Conservation (phyloP, 352 stramenopile genomes). For the Globisporangium perplexum region DNA sequence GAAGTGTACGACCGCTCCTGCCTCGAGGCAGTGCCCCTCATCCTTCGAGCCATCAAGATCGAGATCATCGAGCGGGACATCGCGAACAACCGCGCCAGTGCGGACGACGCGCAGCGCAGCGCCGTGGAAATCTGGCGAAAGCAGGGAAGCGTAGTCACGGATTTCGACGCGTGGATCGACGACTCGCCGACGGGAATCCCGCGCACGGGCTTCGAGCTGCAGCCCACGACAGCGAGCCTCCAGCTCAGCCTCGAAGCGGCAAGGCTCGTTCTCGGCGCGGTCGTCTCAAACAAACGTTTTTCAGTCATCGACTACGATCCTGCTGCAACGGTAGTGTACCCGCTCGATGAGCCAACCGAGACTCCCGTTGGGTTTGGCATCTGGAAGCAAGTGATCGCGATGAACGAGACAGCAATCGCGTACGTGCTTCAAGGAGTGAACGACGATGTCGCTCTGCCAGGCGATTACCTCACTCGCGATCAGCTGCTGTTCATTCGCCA, state of each 20-base stretch:
- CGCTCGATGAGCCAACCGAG: slow-evolving; percentile 18
- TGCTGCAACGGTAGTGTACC: slow-evolving; percentile 14
- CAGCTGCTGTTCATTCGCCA: slow-evolving; percentile 55
- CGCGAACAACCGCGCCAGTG: slow-evolving; percentile 23
- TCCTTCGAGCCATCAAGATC: slow-evolving; percentile 56
- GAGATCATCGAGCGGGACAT: slow-evolving; percentile 52
- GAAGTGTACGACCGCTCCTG: slow-evolving; percentile 56
- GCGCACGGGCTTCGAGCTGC: slow-evolving; percentile 60
- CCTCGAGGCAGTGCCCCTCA: slow-evolving; percentile 51
- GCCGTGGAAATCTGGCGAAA: slow-evolving; percentile 49
- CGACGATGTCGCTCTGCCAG: slow-evolving; percentile 39
- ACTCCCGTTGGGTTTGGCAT: slow-evolving; percentile 60
- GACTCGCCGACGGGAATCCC: slow-evolving; percentile 33
- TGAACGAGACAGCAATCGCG: slow-evolving; percentile 50
- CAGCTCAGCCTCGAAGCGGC: slow-evolving; percentile 57
- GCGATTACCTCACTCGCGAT: slow-evolving; percentile 46
- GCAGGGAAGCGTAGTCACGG: slow-evolving; percentile 21
- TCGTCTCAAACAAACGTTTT: slow-evolving; percentile 53
- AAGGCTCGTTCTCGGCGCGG: slow-evolving; percentile 39
- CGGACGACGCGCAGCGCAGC: slow-evolving; percentile 35
- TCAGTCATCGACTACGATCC: slow-evolving; percentile 65
- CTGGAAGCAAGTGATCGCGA: slow-evolving; percentile 68
- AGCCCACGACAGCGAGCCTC: slow-evolving; percentile 24
- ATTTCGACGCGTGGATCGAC: slow-evolving; percentile 69
- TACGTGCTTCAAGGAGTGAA: slow-evolving; percentile 57